A percentile compares a stretch with the other conserved stretches of the same genome.
Evolutionary conservation across 345 rosid species (phyloP).

Genomic region (Brassica napus): DNA sequence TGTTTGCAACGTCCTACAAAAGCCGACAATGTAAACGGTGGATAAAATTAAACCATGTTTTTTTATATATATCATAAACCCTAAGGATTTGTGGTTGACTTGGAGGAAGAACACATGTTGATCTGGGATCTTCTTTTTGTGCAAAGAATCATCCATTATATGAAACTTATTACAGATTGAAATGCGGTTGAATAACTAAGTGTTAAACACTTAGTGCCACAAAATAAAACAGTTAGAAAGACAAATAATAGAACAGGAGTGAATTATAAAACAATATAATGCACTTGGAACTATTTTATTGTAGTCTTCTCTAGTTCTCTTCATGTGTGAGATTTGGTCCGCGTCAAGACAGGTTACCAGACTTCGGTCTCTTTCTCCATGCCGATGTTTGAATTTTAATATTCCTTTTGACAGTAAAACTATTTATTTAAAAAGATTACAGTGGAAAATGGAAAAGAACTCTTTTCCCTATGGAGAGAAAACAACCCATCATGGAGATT

Average conservation of each 20-base stretch:
- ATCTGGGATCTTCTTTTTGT: constrained; percentile 40
- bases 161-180: constrained; percentile 18
- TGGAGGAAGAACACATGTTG: constrained; percentile 15
- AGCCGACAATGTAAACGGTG: not conserved
- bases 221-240: constrained; percentile 27
- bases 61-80: not conserved
- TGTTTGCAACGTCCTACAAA: constrained; percentile 9
- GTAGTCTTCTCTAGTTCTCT: constrained; percentile 9
- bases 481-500: constrained; percentile 42
- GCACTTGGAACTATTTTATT: constrained; percentile 32
- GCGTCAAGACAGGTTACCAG: constrained; percentile 28
- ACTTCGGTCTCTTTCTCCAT: constrained; percentile 39
- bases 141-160: constrained; percentile 31
- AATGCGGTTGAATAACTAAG: constrained; percentile 22
- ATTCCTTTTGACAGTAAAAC: constrained; percentile 33
- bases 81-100: constrained; percentile 36
- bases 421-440: not conserved
- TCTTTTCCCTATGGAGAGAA: constrained; percentile 38
- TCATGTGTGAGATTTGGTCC: constrained; percentile 31
- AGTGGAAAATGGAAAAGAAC: not conserved
- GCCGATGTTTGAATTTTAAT: constrained; percentile 29
- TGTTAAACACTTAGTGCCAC: constrained; percentile 36
- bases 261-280: not conserved
- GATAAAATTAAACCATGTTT: not conserved
- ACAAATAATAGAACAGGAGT: constrained; percentile 10